A percentile compares a stretch with the other conserved stretches of the same genome.
phyloP scores from a whole-genome alignment of 305 asterid genomes.

The Fraxinus paxiana region DNA sequence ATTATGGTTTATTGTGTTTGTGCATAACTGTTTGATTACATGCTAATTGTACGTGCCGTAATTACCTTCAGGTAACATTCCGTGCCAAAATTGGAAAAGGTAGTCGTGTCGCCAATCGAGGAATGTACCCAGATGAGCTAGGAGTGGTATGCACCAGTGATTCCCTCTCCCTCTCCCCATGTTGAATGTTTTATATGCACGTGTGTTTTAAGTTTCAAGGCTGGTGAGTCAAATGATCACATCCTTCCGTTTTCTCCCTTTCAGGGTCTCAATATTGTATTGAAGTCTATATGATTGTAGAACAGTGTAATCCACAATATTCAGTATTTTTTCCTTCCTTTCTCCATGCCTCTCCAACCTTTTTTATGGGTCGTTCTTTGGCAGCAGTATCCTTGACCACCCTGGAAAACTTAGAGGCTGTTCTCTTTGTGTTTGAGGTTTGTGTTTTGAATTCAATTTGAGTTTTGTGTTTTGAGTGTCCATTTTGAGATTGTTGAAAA shows the following conservation, averaged over 20 bases:
- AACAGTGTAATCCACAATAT: not conserved
- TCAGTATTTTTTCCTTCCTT: not conserved
- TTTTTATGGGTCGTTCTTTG: not conserved
- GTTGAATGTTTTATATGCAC: not conserved
- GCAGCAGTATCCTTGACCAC: not conserved
- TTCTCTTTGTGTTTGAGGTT: too few species aligned
- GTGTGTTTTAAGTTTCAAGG: not conserved
- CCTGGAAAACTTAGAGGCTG: not conserved
- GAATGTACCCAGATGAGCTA: constrained; percentile 76
- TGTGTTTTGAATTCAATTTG: too few species aligned
- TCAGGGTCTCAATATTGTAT: not conserved
- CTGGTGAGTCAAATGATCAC: not conserved
- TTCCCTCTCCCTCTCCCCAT: not conserved
- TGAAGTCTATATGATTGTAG: not conserved
- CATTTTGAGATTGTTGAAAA: too few species aligned
- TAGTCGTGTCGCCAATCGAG: constrained; percentile 58
- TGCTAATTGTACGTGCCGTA: constrained; percentile 1
- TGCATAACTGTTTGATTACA: constrained; percentile 4
- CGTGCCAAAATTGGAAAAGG: constrained; percentile 85
- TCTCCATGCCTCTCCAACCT: not conserved
- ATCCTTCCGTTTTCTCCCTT: not conserved
- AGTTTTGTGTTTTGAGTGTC: too few species aligned
- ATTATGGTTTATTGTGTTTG: constrained; percentile 13
- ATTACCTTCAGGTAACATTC: constrained; percentile 61
- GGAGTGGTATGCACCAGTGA: constrained; percentile 62